These are phyloP conservation scores for Dioscorea alata DNA, from an alignment of 106 monocot genomes.

Conservation along the genomic window DNA sequence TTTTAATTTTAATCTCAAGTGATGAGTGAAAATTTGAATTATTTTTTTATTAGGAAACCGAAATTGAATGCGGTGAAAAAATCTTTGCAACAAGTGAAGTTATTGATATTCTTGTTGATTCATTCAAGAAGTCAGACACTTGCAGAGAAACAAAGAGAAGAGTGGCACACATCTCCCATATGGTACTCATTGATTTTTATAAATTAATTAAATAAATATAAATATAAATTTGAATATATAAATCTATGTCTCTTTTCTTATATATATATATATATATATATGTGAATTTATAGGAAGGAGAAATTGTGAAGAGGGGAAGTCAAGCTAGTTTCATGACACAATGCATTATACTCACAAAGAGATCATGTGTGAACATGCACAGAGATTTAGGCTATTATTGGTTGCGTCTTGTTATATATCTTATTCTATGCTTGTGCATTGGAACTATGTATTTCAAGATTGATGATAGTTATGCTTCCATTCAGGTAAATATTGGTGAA, in stretches of 20 bases:
- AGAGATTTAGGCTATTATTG: constrained; percentile 38
- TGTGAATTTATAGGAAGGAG: constrained; percentile 15
- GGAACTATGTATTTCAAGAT: constrained; percentile 22
- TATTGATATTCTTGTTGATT: constrained; percentile 13
- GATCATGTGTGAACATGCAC: constrained; percentile 29
- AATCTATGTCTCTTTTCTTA: background rate
- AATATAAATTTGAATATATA: background rate
- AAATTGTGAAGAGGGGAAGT: constrained; percentile 4
- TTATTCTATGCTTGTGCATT: constrained; percentile 14
- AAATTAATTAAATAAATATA: no score
- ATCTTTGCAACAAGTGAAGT: constrained; percentile 8
- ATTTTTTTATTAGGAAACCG: constrained; percentile 13
- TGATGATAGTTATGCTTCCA: constrained; percentile 21
- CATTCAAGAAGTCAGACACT: constrained; percentile 12
- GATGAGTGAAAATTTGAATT: background rate
- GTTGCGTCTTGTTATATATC: constrained; percentile 20
- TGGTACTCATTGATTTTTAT: background rate
- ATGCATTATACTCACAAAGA: constrained; percentile 18
- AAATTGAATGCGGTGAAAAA: constrained; percentile 7
- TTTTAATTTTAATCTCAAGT: no score
- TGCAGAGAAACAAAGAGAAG: background rate
- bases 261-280: no score
- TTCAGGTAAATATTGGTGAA: constrained; percentile 11
- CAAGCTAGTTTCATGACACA: constrained; percentile 27
- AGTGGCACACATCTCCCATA: constrained; percentile 9